Base-by-base conservation (phyloP, 2,329 filamentous ascomycete genomes). In the Alternaria atra region DNA sequence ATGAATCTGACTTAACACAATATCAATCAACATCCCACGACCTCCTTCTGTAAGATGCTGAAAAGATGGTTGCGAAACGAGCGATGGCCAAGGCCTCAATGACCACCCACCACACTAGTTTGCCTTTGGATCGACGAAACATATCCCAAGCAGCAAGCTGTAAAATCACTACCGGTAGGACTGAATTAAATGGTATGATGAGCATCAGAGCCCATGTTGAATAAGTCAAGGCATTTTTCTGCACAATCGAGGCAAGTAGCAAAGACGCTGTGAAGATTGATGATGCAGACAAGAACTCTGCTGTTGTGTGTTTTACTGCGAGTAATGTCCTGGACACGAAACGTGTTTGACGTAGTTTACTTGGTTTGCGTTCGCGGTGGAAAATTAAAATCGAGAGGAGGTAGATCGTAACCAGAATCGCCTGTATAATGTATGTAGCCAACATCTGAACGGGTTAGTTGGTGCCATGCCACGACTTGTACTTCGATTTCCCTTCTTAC, bases 351-450 rank as follows among this genome's bases (percentile, higher is more conserved):
- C 20, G 20, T 20, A 20, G 20, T 20, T 20, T 20, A 20, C 20
- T 20, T 20, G 20, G 20, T 20, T 20, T 20, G 20, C 20, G 20
- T 20, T 20, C 20, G 20, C 20, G 20, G 20, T 20, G 20, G 20
- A 20, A 20, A 20, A 20, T 2, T 20, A 20, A 20, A 20, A 20
- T 20, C 20, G 20, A 20, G 20, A 12, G 13, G 6, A 52, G 27
- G 12, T 52, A 52, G 15, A 52, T 4, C 2, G 50, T 30, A 9
- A 52, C 17, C 12, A 52, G 37, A 3, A 42, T 23, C 12, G 50
- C 35, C n/a, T 52, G 50, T 25, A 52, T 42, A 9, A 42, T 42
- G 20, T 52, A 52, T 5, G 50, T 52, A 1, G n/a, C 37, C n/a
- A 40, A 17, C 50, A 52, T 52, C 37, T 52, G 12, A 2, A 3